A percentile compares a stretch with the other conserved stretches of the same genome.
phyloP scores from a whole-genome alignment of 73 alveolate genomes.

The Effrenium voratum region DNA sequence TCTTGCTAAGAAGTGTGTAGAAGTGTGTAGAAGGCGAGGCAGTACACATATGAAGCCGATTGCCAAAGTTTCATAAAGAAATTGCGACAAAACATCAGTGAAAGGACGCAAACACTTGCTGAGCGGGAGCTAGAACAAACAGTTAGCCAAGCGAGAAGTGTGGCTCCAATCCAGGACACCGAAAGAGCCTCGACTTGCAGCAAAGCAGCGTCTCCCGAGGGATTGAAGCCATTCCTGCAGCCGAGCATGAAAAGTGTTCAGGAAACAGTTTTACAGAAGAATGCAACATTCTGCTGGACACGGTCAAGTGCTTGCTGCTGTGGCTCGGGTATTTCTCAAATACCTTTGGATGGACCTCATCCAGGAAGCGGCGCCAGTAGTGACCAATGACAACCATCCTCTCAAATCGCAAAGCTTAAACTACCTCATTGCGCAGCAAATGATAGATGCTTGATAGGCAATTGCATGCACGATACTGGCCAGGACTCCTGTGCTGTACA shows the following conservation, averaged over 20 bases:
- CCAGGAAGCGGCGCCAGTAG: constrained; percentile 88
- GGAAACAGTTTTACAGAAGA: neutral
- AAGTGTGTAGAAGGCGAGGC: no score
- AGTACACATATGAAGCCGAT: no score
- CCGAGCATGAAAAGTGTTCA: neutral
- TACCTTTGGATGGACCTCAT: constrained; percentile 61
- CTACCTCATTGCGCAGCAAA: neutral
- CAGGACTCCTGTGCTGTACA: neutral
- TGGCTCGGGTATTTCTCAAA: constrained; percentile 63
- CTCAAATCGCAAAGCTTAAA: neutral
- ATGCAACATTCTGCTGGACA: neutral
- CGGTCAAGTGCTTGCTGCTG: neutral
- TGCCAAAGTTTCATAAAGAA: no score
- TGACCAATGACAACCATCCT: constrained; percentile 88
- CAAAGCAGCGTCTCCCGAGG: constrained; percentile 48
- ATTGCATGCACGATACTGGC: neutral
- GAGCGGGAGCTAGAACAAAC: no score
- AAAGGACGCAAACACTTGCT: no score
- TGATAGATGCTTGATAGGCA: neutral
- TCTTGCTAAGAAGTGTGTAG: no score
- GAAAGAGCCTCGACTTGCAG: no score
- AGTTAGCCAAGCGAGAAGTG: no score
- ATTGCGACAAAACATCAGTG: no score
- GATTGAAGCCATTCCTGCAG: constrained; percentile 61
- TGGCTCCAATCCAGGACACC: neutral